Conservation (phyloP, 257 asterid genomes). For the Echium plantagineum region DNA sequence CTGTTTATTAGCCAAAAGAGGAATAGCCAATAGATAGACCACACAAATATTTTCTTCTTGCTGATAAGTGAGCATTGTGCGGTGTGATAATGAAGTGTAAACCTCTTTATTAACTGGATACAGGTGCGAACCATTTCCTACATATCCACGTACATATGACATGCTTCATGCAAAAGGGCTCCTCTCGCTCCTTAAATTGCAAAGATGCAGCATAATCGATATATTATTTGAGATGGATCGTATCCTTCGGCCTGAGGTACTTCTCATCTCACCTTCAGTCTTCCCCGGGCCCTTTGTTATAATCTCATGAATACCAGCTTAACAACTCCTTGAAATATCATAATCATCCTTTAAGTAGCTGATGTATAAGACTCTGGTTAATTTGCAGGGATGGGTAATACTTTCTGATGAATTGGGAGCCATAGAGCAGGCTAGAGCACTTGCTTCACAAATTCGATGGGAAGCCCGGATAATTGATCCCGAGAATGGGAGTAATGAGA, state of each 20-base stretch:
- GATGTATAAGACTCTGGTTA: slow-evolving; percentile 9
- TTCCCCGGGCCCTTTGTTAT: background rate
- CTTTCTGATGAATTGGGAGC: slow-evolving; percentile 57
- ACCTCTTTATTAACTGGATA: background rate
- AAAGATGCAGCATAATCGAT: slow-evolving; percentile 45
- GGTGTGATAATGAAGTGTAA: background rate
- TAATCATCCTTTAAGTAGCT: background rate
- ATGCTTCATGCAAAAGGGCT: slow-evolving; percentile 77
- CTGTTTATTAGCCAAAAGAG: too few relatives aligned
- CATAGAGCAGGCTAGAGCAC: slow-evolving; percentile 47
- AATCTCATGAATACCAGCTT: background rate
- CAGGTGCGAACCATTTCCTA: slow-evolving; percentile 97
- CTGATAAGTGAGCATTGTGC: background rate
- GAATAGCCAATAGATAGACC: too few relatives aligned
- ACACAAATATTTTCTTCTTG: background rate
- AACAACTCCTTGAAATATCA: background rate
- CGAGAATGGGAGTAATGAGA: slow-evolving; percentile 78
- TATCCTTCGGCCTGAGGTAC: slow-evolving; percentile 91
- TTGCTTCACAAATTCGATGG: slow-evolving; percentile 77
- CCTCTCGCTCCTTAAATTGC: slow-evolving; percentile 44
- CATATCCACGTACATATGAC: slow-evolving; percentile 93
- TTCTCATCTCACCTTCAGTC: background rate
- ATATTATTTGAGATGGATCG: slow-evolving; percentile 84
- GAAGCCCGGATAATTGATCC: slow-evolving; percentile 84
- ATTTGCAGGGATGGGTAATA: slow-evolving; percentile 77